A percentile compares a stretch with the other conserved stretches of the same genome.
These are phyloP conservation scores for Lactarius akahatsu DNA, from an alignment of 768 basidiomycete genomes.

Conservation along the genomic window DNA sequence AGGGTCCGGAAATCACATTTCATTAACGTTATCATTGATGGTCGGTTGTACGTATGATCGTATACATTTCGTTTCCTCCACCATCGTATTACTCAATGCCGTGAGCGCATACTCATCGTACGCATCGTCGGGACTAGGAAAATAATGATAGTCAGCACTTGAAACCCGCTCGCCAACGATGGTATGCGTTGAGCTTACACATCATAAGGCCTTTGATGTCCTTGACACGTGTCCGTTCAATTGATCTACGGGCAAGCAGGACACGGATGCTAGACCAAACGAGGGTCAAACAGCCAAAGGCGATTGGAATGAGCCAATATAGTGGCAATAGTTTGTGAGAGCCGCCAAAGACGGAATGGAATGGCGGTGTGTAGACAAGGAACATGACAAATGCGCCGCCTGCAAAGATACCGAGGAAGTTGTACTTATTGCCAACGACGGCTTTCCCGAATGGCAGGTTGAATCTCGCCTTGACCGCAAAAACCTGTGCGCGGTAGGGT, in stretches of 20 bases:
- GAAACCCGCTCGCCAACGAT: background rate
- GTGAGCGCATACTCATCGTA: slow-evolving; percentile 35
- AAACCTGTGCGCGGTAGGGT: slow-evolving; percentile 42
- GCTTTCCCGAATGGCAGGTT: slow-evolving; percentile 61
- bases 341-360: slow-evolving; percentile 68
- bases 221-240: slow-evolving; percentile 56
- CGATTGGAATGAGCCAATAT: slow-evolving; percentile 67
- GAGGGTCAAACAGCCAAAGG: slow-evolving; percentile 56
- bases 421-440: slow-evolving; percentile 58
- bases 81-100: slow-evolving; percentile 10
- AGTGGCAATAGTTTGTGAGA: slow-evolving; percentile 55
- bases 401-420: slow-evolving; percentile 60
- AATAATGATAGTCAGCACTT: slow-evolving; percentile 22
- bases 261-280: slow-evolving; percentile 61
- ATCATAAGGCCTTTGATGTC: slow-evolving; percentile 69
- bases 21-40: slow-evolving; percentile 4
- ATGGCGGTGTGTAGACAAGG: slow-evolving; percentile 65
- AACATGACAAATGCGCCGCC: slow-evolving; percentile 66
- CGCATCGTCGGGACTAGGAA: slow-evolving; percentile 48
- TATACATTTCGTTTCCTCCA: slow-evolving; percentile 3
- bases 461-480: slow-evolving; percentile 65
- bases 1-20: slow-evolving; percentile 1
- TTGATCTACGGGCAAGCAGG: slow-evolving; percentile 52
- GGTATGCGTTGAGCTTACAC: slow-evolving; percentile 49
- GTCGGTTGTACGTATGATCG: background rate